A percentile compares a stretch with the other conserved stretches of the same genome.
phyloP scores from a whole-genome alignment of 176 grass and related monocot genomes.

The Juncus effusus region DNA sequence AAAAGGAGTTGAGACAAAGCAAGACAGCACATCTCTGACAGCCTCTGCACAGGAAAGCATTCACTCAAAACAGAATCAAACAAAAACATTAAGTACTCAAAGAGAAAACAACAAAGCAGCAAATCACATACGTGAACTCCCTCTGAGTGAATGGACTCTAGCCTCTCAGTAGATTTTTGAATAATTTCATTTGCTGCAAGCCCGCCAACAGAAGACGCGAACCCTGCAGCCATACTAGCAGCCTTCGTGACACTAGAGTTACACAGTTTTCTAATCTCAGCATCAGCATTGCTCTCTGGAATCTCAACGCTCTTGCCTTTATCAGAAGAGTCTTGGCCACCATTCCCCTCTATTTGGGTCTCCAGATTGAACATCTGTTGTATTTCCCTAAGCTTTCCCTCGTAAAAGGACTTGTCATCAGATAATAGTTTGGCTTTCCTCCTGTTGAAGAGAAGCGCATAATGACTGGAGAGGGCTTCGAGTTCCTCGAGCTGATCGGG shows the following conservation, averaged over 20 bases:
- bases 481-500: constrained; percentile 97
- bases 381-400: constrained; percentile 77
- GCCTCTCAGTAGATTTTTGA: constrained; percentile 75
- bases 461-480: constrained; percentile 91
- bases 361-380: constrained; percentile 74
- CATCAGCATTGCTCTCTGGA: constrained; percentile 52
- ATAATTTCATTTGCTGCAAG: constrained; percentile 86
- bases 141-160: constrained; percentile 91
- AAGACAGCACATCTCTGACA: constrained; percentile 90
- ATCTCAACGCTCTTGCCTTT: constrained; percentile 83
- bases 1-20: constrained; percentile 84
- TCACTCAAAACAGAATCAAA: constrained; percentile 27
- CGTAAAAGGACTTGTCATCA: constrained; percentile 76
- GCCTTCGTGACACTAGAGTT: constrained; percentile 90
- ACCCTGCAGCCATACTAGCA: constrained; percentile 98
- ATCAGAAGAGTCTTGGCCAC: constrained; percentile 43
- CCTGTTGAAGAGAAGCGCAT: constrained; percentile 85
- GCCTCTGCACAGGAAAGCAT: constrained; percentile 51
- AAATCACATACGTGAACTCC: constrained; percentile 78
- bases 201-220: constrained; percentile 60
- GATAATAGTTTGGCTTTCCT: constrained; percentile 71
- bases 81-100: neutral
- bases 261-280: constrained; percentile 79
- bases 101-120: neutral
- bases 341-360: constrained; percentile 55